phyloP scores from a whole-genome alignment of 306 rosid species.

The Quercus cerris region DNA sequence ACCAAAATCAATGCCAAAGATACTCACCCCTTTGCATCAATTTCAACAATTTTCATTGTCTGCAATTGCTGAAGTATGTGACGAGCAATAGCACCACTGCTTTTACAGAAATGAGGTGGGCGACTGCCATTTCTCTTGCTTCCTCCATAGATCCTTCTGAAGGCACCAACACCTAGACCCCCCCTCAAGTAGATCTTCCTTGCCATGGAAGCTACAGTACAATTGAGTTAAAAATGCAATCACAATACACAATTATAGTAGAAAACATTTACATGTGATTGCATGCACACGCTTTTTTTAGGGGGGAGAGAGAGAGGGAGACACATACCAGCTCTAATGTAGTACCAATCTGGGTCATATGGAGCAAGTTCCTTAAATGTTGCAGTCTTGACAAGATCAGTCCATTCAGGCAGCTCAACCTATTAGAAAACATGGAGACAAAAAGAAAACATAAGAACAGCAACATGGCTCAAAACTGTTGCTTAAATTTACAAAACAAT shows the following conservation, averaged over 20 bases:
- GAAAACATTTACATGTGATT: too few relatives aligned
- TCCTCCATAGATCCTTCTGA: slow-evolving; percentile 71
- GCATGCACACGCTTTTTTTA: not conserved
- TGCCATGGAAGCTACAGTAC: slow-evolving; percentile 65
- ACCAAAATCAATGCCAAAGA: not conserved
- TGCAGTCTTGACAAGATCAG: slow-evolving; percentile 71
- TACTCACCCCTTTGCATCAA: slow-evolving; percentile 60
- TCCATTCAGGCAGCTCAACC: slow-evolving; percentile 83
- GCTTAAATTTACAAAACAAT: too few relatives aligned
- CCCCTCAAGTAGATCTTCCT: slow-evolving; percentile 79
- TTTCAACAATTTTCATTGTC: slow-evolving; percentile 46
- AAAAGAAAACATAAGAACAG: not conserved
- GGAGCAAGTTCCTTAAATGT: slow-evolving; percentile 72
- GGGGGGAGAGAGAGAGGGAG: not conserved
- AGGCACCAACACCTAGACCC: slow-evolving; percentile 81
- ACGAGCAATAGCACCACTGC: slow-evolving; percentile 70
- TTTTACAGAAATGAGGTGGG: slow-evolving; percentile 73
- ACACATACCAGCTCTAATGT: slow-evolving; percentile 55
- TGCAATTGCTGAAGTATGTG: slow-evolving; percentile 67
- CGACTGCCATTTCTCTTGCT: slow-evolving; percentile 78
- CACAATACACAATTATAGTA: not conserved
- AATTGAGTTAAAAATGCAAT: not conserved
- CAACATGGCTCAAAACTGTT: too few relatives aligned
- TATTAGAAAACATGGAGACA: slow-evolving; percentile 13
- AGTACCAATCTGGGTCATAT: slow-evolving; percentile 79